Percentiles rank a stretch among this genome's conserved stretches.
These are phyloP conservation scores for Mrakia blollopis DNA, from an alignment of 768 basidiomycete genomes.

Conservation along the genomic window DNA sequence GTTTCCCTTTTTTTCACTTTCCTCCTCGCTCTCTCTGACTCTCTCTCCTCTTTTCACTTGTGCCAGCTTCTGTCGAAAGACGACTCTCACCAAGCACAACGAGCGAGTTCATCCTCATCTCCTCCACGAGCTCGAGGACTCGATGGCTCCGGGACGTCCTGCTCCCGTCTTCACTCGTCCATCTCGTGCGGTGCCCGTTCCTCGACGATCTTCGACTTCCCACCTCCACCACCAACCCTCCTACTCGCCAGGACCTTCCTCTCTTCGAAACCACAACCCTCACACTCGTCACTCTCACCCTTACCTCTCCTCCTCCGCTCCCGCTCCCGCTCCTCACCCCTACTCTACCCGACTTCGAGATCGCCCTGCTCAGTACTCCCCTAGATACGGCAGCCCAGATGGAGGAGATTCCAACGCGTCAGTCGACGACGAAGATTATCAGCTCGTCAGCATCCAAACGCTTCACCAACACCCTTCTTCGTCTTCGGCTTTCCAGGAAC, in stretches of 20 bases:
- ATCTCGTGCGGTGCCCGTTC: not conserved
- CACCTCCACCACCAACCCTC: not conserved
- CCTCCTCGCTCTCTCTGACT: not conserved
- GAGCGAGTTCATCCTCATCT: slow-evolving; percentile 40
- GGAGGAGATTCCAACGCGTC: not conserved
- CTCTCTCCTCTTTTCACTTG: not conserved
- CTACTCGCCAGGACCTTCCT: slow-evolving; percentile 10
- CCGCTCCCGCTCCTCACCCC: not conserved
- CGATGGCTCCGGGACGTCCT: slow-evolving; percentile 8
- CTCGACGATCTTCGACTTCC: not conserved
- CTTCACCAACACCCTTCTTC: slow-evolving; percentile 9
- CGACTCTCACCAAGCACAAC: slow-evolving; percentile 47
- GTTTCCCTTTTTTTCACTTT: not conserved
- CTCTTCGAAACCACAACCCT: not conserved
- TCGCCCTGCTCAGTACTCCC: not conserved
- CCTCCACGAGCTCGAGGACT: not conserved
- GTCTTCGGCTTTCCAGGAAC: slow-evolving; percentile 3
- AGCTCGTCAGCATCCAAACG: slow-evolving; percentile 6
- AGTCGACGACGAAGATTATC: slow-evolving; percentile 10
- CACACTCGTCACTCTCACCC: slow-evolving; percentile 1
- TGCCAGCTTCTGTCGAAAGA: slow-evolving; percentile 44
- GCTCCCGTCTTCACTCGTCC: slow-evolving; percentile 15
- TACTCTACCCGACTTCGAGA: slow-evolving; percentile 4
- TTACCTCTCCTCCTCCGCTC: not conserved
- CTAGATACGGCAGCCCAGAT: not conserved